Base-by-base conservation (phyloP, 2,329 filamentous ascomycete genomes). In the Alternaria postmessia region DNA sequence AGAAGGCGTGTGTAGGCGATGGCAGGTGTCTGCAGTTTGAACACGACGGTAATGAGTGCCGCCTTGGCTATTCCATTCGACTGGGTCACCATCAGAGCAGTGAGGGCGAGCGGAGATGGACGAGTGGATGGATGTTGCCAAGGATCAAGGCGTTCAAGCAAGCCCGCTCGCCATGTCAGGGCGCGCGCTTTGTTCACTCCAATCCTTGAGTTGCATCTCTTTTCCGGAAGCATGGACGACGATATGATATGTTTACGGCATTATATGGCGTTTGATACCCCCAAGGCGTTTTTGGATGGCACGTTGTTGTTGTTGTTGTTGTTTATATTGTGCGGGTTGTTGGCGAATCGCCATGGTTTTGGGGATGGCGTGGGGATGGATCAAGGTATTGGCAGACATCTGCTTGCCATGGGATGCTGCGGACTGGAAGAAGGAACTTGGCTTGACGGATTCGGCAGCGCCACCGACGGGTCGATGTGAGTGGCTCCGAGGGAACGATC, bases 241-340 rank as follows among this genome's bases (percentile, higher is more conserved):
- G 65, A 68, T 32, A 70, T 51, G 54, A 67, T 46, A 52, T 30
- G 54, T 52, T 66, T 69, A 61, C 48, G 61, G 68, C 69, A 72
- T 76, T 65, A 61, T 61, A 62, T 61, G 73, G 73, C 74, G 73
- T 75, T 76, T 64, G 69, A 76, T 75, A 76, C 71, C 74, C 72
- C 72, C 65, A 49, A 49, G 43, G 57, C 57, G 57, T 65, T 51
- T 49, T 46, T 36, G 49, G 32, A 16, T 41, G 7, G 12, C 51
- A 61, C 60, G n/a, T 51, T 51, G 22, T 63, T 63, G 59, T 47
- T 51, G n/a, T 51, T 51, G 22, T 63, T 63, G 22, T 63, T 63
- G 59, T 61, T 61, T 51, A 60, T 60, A 58, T 41, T 51, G 59
- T 54, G 56, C 54, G 54, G 42, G 46, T 26, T 38, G 46, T 49